Percentiles rank a stretch among this genome's conserved stretches.
Evolutionary conservation across 169 alveolate genomes (phyloP).

Genomic region (Eimeria tenella): DNA sequence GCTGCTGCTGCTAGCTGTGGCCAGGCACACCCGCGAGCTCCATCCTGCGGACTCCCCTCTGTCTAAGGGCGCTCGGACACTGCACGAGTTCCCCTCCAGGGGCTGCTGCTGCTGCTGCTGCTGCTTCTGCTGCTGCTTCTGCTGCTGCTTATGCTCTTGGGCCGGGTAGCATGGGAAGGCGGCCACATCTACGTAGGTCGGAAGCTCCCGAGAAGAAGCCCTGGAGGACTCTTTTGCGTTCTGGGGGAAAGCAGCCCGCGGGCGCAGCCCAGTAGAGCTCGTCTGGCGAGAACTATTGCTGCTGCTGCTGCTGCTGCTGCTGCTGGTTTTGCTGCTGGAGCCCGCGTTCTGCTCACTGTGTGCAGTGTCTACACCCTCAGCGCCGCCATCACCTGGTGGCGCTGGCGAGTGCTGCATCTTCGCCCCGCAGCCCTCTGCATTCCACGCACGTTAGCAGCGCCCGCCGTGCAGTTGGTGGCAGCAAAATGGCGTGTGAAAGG

Average conservation of each 20-base stretch:
- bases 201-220: neutral
- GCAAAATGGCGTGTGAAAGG: no score
- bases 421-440: neutral
- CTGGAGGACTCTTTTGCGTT: neutral
- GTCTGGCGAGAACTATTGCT: neutral
- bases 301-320: slow-evolving; percentile 12
- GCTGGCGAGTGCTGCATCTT: slow-evolving; percentile 7
- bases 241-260: neutral
- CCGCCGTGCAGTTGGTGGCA: no score
- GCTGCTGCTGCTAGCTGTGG: neutral
- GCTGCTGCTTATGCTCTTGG: neutral
- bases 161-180: neutral
- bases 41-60: neutral
- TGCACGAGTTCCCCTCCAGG: no score
- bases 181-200: neutral
- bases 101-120: neutral
- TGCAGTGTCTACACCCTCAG: neutral
- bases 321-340: neutral
- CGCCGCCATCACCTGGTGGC: neutral
- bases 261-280: slow-evolving; percentile 3
- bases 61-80: no score
- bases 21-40: neutral
- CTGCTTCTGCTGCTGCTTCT: neutral
- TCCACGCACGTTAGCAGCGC: neutral
- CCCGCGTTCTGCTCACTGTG: neutral